Percentiles rank a stretch among this genome's conserved stretches.
Evolutionary conservation across 495 filamentous ascomycete species (phyloP).

Genomic region (Aeminium ludgeri): DNA sequence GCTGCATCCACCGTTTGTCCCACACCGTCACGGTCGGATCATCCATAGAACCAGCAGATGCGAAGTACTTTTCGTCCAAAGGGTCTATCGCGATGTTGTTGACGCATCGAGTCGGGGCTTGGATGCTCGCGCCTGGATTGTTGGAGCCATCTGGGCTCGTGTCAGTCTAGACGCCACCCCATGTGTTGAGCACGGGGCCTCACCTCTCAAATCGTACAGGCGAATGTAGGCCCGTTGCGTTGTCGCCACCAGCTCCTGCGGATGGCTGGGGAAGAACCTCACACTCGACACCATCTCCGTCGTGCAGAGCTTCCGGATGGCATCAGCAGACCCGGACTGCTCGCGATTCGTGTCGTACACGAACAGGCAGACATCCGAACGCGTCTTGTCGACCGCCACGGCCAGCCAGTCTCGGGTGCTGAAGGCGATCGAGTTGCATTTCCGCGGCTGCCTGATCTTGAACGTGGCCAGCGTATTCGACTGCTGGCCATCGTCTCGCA

Average conservation of each 20-base stretch:
- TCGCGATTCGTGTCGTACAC: slow-evolving; percentile 63
- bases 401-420: slow-evolving; percentile 63
- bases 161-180: not conserved
- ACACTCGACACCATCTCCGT: slow-evolving; percentile 80
- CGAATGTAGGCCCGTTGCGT: slow-evolving; percentile 72
- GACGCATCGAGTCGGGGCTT: slow-evolving; percentile 65
- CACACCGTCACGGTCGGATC: slow-evolving; percentile 65
- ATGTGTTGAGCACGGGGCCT: slow-evolving; percentile 9
- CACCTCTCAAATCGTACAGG: slow-evolving; percentile 83
- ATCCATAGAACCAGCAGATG: slow-evolving; percentile 56
- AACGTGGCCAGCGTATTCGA: slow-evolving; percentile 44
- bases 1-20: slow-evolving; percentile 59
- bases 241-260: slow-evolving; percentile 64
- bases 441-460: slow-evolving; percentile 65
- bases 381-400: slow-evolving; percentile 73
- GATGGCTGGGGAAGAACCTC: slow-evolving; percentile 75
- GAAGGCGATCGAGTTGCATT: slow-evolving; percentile 85
- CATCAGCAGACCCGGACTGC: slow-evolving; percentile 31
- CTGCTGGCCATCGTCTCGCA: slow-evolving; percentile 44
- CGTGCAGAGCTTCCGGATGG: slow-evolving; percentile 55
- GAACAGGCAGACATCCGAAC: slow-evolving; percentile 84
- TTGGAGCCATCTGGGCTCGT: slow-evolving; percentile 2
- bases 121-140: slow-evolving; percentile 24
- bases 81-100: slow-evolving; percentile 85
- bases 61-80: slow-evolving; percentile 84